Evolutionary conservation across 352 stramenopile genomes (phyloP), one percentile per base, ranked within the genome.

Genomic region (Paralagenidium karlingii): DNA sequence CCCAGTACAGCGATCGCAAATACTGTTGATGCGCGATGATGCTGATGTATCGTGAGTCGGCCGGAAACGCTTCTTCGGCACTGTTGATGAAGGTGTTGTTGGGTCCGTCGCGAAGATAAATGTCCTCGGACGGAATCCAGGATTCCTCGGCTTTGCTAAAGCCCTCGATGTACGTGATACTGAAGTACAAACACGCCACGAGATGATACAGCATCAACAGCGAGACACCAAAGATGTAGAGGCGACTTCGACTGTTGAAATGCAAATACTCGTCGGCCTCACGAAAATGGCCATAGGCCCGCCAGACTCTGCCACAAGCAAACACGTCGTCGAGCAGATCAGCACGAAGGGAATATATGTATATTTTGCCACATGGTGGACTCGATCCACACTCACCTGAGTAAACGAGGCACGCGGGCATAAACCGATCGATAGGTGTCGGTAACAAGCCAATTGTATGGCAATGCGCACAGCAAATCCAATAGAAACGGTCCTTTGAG

Each of bases 1-100:
- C 65, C 24, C 76, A 82, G 40, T 74, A 82, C 5, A 82, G 40
- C 11, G 68, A 75, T 12, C 68, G 48, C 19, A 82, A 82, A 24
- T 78, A 82, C 40, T 82, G 63, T 11, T 41, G 75, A 4, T 53
- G 36, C 0, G 47, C 61, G 11, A 79, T 53, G 10, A 27, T 22
- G 2, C 39, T 37, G 1, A 77, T 31, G 5, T 52, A n/a, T n/a
- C n/a, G n/a, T n/a, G n/a, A n/a, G n/a, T n/a, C n/a, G n/a, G n/a
- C n/a, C n/a, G n/a, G n/a, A n/a, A n/a, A n/a, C n/a, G n/a, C n/a
- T n/a, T n/a, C n/a, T n/a, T n/a, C n/a, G n/a, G n/a, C n/a, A n/a
- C n/a, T n/a, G n/a, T n/a, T n/a, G n/a, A n/a, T n/a, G n/a, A n/a
- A n/a, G n/a, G n/a, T n/a, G n/a, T n/a, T n/a, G n/a, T n/a, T n/a